phyloP scores from a whole-genome alignment of 2,329 filamentous ascomycete species.

The Fusarium kyushuense region DNA sequence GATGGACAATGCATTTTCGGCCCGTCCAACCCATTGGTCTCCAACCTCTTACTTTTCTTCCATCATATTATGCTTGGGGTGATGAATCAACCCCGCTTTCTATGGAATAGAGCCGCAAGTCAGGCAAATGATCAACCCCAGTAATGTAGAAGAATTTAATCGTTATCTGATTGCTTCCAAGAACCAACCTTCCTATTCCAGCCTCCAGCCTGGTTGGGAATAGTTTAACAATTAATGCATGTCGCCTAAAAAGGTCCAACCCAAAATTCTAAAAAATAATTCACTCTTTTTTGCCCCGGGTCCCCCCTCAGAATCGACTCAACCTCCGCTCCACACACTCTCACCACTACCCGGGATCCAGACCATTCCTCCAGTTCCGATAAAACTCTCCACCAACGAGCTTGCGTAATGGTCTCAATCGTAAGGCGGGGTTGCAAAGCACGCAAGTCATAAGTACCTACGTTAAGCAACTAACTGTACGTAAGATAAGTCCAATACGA shows the following conservation, averaged over 20 bases:
- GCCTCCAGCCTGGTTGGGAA: conserved; percentile 41
- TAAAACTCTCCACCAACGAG: conserved; percentile 30
- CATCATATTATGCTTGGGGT: background rate
- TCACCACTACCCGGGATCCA: conserved; percentile 34
- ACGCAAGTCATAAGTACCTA: conserved; percentile 6
- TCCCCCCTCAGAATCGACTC: conserved; percentile 4
- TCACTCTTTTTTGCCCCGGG: conserved; percentile 9
- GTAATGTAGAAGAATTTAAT: background rate
- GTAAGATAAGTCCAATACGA: conserved; percentile 5
- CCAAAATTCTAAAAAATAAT: background rate
- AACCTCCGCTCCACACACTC: conserved; percentile 22
- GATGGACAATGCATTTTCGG: conserved; percentile 17
- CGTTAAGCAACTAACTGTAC: background rate
- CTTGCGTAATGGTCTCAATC: conserved; percentile 43
- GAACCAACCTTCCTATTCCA: conserved; percentile 20
- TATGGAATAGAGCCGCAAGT: conserved; percentile 29
- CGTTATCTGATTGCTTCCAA: conserved; percentile 17
- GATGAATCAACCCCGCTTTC: conserved; percentile 21
- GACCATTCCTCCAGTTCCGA: conserved; percentile 33
- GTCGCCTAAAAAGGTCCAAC: conserved; percentile 34
- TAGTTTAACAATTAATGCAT: conserved; percentile 22
- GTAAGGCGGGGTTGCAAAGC: conserved; percentile 4
- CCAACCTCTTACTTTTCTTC: conserved; percentile 22
- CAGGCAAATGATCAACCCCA: conserved; percentile 29
- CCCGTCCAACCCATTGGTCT: conserved; percentile 29